Evolutionary conservation across 495 filamentous ascomycete genomes (phyloP), one percentile per base, ranked within the genome.

Genomic region (Aspergillus indologenus): DNA sequence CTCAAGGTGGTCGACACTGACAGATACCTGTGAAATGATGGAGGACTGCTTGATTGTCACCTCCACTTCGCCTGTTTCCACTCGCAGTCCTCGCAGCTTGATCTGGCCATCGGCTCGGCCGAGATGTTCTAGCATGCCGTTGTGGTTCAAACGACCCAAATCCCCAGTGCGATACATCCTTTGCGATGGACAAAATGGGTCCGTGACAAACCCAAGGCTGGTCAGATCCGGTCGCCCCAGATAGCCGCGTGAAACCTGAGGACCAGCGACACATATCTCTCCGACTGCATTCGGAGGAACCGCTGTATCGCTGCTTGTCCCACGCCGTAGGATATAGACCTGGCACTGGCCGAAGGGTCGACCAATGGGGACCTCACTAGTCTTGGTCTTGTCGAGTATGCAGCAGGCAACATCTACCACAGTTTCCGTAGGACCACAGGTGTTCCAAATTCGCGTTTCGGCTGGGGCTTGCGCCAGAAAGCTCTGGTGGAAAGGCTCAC

Each of bases 21-120:
- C n/a, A n/a, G n/a, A n/a, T n/a, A n/a, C n/a, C n/a, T n/a, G n/a
- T n/a, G n/a, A n/a, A n/a, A n/a, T n/a, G n/a, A n/a, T n/a, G n/a
- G n/a, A n/a, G n/a, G n/a, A n/a, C n/a, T n/a, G n/a, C n/a, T n/a
- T n/a, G n/a, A n/a, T n/a, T n/a, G n/a, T n/a, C n/a, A n/a, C n/a
- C n/a, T n/a, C n/a, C n/a, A n/a, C n/a, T n/a, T 56, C 54, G n/a
- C 11, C 22, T 18, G 42, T 23, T 22, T 56, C 54, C 29, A 56
- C 48, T 8, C 54, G 54, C 40, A 56, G 44, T 14, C 54, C 54
- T 46, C 54, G 54, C 19, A 56, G 22, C 18, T 56, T 56, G 20
- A 56, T 48, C n/a, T 56, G 54, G n/a, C 44, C 43, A 56, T 56
- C 54, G 18, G 48, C 19, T 17, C 54, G 54, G n/a, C 54, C 54